Evolutionary conservation across 176 grass and related monocot genomes (phyloP), one percentile per base, ranked within the genome.

Genomic region (Avena insularis): DNA sequence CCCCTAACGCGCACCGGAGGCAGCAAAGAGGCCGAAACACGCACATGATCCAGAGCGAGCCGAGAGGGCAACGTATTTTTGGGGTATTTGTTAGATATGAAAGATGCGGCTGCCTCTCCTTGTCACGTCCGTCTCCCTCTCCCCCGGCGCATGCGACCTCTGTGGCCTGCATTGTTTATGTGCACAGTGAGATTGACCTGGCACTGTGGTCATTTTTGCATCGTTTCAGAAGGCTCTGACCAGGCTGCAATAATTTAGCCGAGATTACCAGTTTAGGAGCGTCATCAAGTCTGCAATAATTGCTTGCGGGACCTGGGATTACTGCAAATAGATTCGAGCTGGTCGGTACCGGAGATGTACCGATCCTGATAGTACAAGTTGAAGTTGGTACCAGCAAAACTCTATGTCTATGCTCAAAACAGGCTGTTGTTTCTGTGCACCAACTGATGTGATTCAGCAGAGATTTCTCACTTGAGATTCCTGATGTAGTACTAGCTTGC

Each of bases 51-150:
- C 40, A 43, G 0, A 29, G 29, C 29, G 0, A 29, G 29, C 29
- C 29, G 0, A 29, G 29, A 29, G 40, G 40, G 40, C 40, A 43
- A 43, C 40, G 0, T 43, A 43, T 43, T 43, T 43, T 43, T 43
- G 5, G 40, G 40, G 40, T 43, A 43, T 43, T 43, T 43, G 40
- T 43, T 43, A 6, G 73, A 77, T 77, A 77, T 33, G 73, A 77
- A 77, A 77, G 73, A 77, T 33, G 73, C 73, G 73, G 73, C 73
- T 77, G 73, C 73, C 48, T 68, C 75, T 84, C 82, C 27, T 73
- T 73, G 81, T 84, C 87, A 88, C 80, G 62, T 57, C 66, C 23
- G 53, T 1, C 67, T 71, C 45, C 77, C 10, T 16, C 27, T 8
- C 55, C n/a, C n/a, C n/a, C n/a, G n/a, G n/a, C n/a, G 11, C 13